Evolutionary conservation across 148 eudicot species (phyloP).

Genomic region (Rhododendron simsii): DNA sequence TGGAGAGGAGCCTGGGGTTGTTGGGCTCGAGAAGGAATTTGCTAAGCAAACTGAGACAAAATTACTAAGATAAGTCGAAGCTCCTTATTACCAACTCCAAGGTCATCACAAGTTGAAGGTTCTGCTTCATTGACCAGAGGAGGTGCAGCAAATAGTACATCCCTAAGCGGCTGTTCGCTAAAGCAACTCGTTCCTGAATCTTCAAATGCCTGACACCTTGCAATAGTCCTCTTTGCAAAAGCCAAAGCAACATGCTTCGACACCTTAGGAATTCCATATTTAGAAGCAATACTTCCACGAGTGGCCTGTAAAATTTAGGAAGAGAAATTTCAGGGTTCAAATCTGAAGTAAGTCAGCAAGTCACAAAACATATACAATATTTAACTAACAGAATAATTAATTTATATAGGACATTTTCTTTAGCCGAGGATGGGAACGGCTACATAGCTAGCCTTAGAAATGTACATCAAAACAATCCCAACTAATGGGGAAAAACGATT

Average conservation of each 20-base stretch:
- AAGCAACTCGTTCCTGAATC: constrained; percentile 75
- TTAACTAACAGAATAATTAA: not conserved
- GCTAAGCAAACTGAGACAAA: not conserved
- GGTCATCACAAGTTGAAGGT: constrained; percentile 20
- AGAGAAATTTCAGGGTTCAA: constrained; percentile 1
- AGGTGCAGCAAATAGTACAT: constrained; percentile 44
- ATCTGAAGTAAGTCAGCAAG: not conserved
- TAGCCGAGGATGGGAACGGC: not conserved
- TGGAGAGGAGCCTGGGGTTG: not conserved
- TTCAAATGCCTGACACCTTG: constrained; percentile 64
- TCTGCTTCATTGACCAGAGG: constrained; percentile 33
- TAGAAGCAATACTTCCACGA: constrained; percentile 69
- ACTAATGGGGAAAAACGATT: not conserved
- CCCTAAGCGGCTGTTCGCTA: constrained; percentile 62
- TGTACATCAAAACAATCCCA: not conserved
- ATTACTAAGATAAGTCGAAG: not conserved
- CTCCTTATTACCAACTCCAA: constrained; percentile 22
- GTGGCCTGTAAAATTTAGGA: constrained; percentile 53
- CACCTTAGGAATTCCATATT: constrained; percentile 60
- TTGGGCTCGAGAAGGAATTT: not conserved
- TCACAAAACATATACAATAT: not conserved
- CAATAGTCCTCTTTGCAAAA: constrained; percentile 74
- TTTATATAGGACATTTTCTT: not conserved
- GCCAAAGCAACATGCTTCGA: constrained; percentile 78
- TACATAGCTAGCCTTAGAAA: not conserved